These are phyloP conservation scores for Penicillium sp. DNA, from an alignment of 2,329 filamentous ascomycete species.

Conservation along the genomic window DNA sequence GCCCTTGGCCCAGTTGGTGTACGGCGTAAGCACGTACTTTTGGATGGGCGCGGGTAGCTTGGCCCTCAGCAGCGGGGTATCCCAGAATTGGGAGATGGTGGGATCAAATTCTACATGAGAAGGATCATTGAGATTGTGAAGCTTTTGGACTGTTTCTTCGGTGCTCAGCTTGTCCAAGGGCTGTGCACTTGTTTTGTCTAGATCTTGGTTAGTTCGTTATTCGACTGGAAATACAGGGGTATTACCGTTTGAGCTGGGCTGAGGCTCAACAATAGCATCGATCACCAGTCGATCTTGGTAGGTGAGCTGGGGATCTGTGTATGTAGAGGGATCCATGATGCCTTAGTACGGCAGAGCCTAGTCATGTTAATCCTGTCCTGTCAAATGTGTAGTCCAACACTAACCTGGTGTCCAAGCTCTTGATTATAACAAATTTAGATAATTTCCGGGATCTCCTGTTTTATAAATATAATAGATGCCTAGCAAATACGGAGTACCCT, in stretches of 20 bases:
- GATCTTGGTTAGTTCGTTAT: conserved; percentile 1
- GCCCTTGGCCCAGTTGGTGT: conserved; percentile 54
- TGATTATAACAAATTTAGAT: not conserved
- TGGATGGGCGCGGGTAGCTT: conserved; percentile 41
- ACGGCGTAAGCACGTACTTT: conserved; percentile 57
- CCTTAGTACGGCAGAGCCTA: not conserved
- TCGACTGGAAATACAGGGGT: not conserved
- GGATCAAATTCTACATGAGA: conserved; percentile 50
- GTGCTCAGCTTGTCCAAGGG: conserved; percentile 13
- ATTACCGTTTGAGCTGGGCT: conserved; percentile 21
- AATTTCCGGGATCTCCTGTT: not conserved
- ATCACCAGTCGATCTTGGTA: conserved; percentile 41
- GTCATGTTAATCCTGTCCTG: not conserved
- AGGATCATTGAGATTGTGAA: conserved; percentile 52
- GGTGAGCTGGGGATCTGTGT: conserved; percentile 36
- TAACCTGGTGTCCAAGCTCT: not conserved
- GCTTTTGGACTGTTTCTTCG: conserved; percentile 39
- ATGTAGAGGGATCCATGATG: conserved; percentile 31
- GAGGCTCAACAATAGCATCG: conserved; percentile 33
- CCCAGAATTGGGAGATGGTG: conserved; percentile 55
- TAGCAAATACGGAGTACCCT: not conserved
- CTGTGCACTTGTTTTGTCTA: conserved; percentile 10
- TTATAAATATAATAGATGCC: not conserved
- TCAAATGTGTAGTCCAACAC: not conserved
- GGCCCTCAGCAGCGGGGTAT: conserved; percentile 45